These are phyloP conservation scores for Sanghuangporus baumii DNA, from an alignment of 1,284 basidiomycete genomes.

Conservation along the genomic window DNA sequence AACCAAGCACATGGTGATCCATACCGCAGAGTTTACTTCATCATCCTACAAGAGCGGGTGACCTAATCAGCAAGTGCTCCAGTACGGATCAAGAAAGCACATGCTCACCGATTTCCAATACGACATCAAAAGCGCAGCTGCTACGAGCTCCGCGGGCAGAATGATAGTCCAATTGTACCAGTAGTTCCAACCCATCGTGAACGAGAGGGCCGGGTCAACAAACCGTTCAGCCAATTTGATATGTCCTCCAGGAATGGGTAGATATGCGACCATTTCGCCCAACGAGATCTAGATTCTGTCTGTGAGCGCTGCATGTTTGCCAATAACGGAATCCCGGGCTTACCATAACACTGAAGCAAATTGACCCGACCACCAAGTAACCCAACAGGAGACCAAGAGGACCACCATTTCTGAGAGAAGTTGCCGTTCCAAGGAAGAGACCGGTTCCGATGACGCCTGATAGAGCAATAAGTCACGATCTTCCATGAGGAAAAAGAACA, in stretches of 20 bases:
- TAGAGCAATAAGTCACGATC: background rate
- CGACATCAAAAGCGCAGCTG: slow-evolving; percentile 72
- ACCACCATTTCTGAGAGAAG: slow-evolving; percentile 48
- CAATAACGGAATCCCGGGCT: slow-evolving; percentile 2
- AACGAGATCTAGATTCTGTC: slow-evolving; percentile 36
- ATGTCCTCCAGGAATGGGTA: slow-evolving; percentile 72
- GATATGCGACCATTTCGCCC: slow-evolving; percentile 61
- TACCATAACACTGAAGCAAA: slow-evolving; percentile 60
- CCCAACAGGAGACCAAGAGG: slow-evolving; percentile 61
- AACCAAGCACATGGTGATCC: slow-evolving; percentile 72
- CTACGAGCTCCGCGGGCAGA: slow-evolving; percentile 74
- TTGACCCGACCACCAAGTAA: slow-evolving; percentile 52
- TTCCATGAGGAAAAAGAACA: background rate
- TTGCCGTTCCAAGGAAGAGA: slow-evolving; percentile 62
- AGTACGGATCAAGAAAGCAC: background rate
- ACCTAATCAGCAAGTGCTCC: slow-evolving; percentile 13
- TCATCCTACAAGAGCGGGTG: slow-evolving; percentile 19
- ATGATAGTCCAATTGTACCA: slow-evolving; percentile 73
- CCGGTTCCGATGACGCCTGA: slow-evolving; percentile 76
- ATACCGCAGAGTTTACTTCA: slow-evolving; percentile 58
- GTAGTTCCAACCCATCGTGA: slow-evolving; percentile 82
- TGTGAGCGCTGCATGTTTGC: background rate
- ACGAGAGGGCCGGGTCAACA: slow-evolving; percentile 75
- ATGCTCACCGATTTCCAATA: slow-evolving; percentile 46
- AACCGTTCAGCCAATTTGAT: slow-evolving; percentile 77